Conservation (phyloP, 331 rosid genomes). For the Malus hybrid region DNA sequence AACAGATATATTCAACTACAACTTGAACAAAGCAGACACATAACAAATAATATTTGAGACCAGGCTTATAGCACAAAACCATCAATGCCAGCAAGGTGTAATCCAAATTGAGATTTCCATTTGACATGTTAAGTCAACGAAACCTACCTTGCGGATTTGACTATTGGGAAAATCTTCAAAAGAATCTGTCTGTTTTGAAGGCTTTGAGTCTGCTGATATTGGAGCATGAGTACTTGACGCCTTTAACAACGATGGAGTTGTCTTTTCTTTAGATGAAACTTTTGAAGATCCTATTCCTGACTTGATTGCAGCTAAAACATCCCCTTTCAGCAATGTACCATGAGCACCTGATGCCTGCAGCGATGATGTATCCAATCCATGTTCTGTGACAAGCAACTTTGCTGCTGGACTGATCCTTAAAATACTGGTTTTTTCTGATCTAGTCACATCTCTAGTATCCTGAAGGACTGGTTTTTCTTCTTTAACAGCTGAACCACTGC, state of each 20-base stretch:
- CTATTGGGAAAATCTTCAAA: constrained; percentile 85
- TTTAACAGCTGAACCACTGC: constrained; percentile 42
- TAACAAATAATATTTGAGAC: background rate
- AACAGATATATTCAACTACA: background rate
- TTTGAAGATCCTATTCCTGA: constrained; percentile 54
- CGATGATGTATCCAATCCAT: constrained; percentile 69
- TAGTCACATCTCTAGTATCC: constrained; percentile 34
- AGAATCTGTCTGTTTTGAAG: constrained; percentile 49
- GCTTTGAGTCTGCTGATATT: constrained; percentile 32
- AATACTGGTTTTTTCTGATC: constrained; percentile 32
- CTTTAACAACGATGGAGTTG: constrained; percentile 35
- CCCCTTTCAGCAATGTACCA: constrained; percentile 89
- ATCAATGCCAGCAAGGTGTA: too few relatives aligned
- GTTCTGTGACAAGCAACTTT: constrained; percentile 61
- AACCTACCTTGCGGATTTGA: constrained; percentile 83
- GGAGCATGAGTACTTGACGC: constrained; percentile 30
- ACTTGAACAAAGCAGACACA: background rate
- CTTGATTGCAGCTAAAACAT: constrained; percentile 79
- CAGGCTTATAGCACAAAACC: too few relatives aligned
- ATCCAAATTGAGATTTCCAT: too few relatives aligned
- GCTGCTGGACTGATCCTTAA: constrained; percentile 88
- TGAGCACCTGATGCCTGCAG: constrained; percentile 74
- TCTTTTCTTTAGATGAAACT: constrained; percentile 55
- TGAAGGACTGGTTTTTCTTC: constrained; percentile 40
- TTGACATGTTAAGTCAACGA: constrained; percentile 4